A percentile compares a stretch with the other conserved stretches of the same genome.
These are phyloP conservation scores for Metschnikowia lunata DNA, from an alignment of 805 yeast genomes.

Conservation along the genomic window DNA sequence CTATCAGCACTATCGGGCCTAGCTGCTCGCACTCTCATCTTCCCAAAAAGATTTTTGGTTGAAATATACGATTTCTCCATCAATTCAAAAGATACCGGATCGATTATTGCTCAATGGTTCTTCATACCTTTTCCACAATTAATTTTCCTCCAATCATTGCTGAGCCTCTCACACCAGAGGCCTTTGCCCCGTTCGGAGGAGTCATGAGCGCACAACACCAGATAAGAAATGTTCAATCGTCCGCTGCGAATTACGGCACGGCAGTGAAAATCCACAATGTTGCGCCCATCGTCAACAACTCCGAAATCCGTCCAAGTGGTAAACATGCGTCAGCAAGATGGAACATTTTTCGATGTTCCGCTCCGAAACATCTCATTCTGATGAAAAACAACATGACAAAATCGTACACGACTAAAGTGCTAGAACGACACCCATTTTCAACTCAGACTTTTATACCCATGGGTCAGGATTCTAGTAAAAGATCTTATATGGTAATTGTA, in stretches of 20 bases:
- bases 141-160: constrained; percentile 38
- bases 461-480: constrained; percentile 52
- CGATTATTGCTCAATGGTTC: constrained; percentile 28
- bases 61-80: no score
- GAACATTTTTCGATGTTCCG: constrained; percentile 79
- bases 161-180: constrained; percentile 57
- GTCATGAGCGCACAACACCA: constrained; percentile 78
- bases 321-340: constrained; percentile 57
- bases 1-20: no score
- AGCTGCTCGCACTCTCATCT: no score
- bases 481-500: constrained; percentile 75
- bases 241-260: constrained; percentile 88
- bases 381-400: neutral
- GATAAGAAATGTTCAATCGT: constrained; percentile 38
- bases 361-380: constrained; percentile 59
- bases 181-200: constrained; percentile 67
- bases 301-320: constrained; percentile 43
- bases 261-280: constrained; percentile 75
- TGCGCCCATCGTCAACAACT: constrained; percentile 59
- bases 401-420: constrained; percentile 54
- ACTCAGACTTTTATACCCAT: constrained; percentile 91
- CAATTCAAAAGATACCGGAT: no score
- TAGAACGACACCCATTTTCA: constrained; percentile 86
- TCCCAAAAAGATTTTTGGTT: no score
- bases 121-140: constrained; percentile 33